These are phyloP conservation scores for Tolypocladium ophioglossoides DNA, from an alignment of 2,329 filamentous ascomycete species.

Conservation along the genomic window DNA sequence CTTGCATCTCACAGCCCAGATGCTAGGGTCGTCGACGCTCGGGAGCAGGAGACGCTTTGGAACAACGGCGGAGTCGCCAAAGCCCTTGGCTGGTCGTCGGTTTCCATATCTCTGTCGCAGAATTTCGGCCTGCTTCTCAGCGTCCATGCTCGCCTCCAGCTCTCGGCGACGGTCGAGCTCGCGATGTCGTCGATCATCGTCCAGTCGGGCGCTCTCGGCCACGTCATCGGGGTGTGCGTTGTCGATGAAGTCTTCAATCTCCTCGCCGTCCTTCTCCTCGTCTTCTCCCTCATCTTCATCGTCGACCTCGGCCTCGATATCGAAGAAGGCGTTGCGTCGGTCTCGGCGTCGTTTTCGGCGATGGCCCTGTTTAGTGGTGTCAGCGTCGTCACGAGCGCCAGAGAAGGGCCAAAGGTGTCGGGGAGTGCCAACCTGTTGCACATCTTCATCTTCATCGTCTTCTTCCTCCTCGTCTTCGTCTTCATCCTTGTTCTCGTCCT, in stretches of 20 bases:
- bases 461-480: constrained; percentile 41
- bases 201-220: constrained; percentile 66
- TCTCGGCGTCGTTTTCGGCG: constrained; percentile 75
- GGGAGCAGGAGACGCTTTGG: constrained; percentile 82
- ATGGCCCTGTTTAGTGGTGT: constrained; percentile 37
- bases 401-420: too few species aligned
- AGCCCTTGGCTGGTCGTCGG: constrained; percentile 52
- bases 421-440: constrained; percentile 44
- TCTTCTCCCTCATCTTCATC: constrained; percentile 84
- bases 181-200: constrained; percentile 85
- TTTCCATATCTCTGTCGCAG: constrained; percentile 83
- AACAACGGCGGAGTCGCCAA: constrained; percentile 63
- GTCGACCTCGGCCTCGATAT: constrained; percentile 97
- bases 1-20: constrained; percentile 89
- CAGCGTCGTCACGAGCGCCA: constrained; percentile 2
- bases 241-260: constrained; percentile 73
- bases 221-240: constrained; percentile 87
- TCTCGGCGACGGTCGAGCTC: constrained; percentile 91
- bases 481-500: constrained; percentile 26
- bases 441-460: constrained; percentile 57
- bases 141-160: constrained; percentile 77
- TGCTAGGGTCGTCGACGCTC: constrained; percentile 88
- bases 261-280: constrained; percentile 80
- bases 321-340: constrained; percentile 77
- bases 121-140: constrained; percentile 83